These are phyloP conservation scores for Boletellus emodensis DNA, from an alignment of 768 basidiomycete species.

Conservation along the genomic window DNA sequence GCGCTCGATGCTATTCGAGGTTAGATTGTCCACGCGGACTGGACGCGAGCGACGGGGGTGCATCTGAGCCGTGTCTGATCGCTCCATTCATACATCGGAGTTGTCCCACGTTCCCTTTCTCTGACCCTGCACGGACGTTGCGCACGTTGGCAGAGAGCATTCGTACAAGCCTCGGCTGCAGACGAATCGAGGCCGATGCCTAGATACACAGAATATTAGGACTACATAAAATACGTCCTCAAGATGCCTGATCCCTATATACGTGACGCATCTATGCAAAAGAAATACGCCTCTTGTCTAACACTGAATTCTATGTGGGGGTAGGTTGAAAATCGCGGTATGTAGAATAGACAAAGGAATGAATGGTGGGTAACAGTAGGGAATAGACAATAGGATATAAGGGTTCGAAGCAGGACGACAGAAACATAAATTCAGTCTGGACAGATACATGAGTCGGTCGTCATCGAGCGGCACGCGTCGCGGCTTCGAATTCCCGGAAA, in stretches of 20 bases:
- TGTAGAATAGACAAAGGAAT: constrained; percentile 2
- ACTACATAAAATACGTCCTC: constrained; percentile 34
- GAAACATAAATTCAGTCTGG: neutral
- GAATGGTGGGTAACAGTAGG: constrained; percentile 5
- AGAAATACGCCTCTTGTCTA: constrained; percentile 14
- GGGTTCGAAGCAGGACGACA: constrained; percentile 8
- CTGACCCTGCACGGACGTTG: too few relatives aligned
- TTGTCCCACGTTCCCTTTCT: neutral
- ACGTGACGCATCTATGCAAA: constrained; percentile 28
- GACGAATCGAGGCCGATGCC: constrained; percentile 6
- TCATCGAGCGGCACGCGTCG: constrained; percentile 27
- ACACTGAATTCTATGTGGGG: constrained; percentile 20
- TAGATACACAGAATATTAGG: constrained; percentile 31
- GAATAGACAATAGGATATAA: constrained; percentile 19
- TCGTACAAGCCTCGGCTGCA: constrained; percentile 15
- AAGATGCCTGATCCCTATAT: constrained; percentile 34
- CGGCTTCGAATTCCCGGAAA: constrained; percentile 63
- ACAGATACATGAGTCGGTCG: constrained; percentile 6
- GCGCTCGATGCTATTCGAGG: constrained; percentile 24
- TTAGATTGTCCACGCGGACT: constrained; percentile 19
- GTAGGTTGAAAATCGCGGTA: constrained; percentile 7
- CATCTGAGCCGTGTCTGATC: constrained; percentile 7
- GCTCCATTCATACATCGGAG: constrained; percentile 8
- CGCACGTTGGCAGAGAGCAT: constrained; percentile 2
- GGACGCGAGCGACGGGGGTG: constrained; percentile 7